These are phyloP conservation scores for Oryza longistaminata DNA, from an alignment of 176 grass and related monocot genomes.

Conservation along the genomic window DNA sequence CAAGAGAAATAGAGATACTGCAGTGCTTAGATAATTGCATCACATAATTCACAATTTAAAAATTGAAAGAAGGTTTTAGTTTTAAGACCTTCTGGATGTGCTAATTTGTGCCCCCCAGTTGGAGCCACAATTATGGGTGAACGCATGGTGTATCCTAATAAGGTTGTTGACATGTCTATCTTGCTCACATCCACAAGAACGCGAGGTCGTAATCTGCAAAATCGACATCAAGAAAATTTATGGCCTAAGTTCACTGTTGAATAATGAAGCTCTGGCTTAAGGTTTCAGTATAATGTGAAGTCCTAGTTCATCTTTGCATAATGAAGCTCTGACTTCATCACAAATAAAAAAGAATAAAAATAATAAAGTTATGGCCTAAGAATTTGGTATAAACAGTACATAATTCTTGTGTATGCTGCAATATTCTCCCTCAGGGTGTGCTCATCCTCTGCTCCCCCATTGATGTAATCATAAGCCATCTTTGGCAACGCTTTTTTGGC, in stretches of 20 bases:
- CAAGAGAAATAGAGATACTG: conserved; percentile 13
- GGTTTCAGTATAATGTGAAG: too few relatives aligned
- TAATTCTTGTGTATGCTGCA: conserved; percentile 78
- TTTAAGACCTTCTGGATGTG: conserved; percentile 71
- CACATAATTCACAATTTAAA: neutral
- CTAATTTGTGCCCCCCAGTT: conserved; percentile 60
- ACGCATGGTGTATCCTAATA: conserved; percentile 63
- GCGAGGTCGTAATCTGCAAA: conserved; percentile 74
- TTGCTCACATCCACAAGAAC: conserved; percentile 86
- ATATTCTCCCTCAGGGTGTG: conserved; percentile 78
- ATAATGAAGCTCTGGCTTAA: too few relatives aligned
- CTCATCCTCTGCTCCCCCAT: conserved; percentile 80
- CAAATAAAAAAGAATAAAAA: too few relatives aligned
- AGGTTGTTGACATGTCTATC: conserved; percentile 74
- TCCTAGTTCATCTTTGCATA: neutral
- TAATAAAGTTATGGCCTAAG: neutral
- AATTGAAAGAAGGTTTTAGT: conserved; percentile 2
- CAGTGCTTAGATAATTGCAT: neutral
- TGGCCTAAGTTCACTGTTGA: too few relatives aligned
- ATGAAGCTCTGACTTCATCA: neutral
- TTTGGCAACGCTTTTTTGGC: conserved; percentile 75
- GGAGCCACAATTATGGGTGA: conserved; percentile 83
- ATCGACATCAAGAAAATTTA: conserved; percentile 7
- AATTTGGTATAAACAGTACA: conserved; percentile 31
- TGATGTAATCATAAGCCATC: conserved; percentile 86